A percentile compares a stretch with the other conserved stretches of the same genome.
These are phyloP conservation scores for Hypoxylon sp. DNA, from an alignment of 2,329 filamentous ascomycete species.

Conservation along the genomic window DNA sequence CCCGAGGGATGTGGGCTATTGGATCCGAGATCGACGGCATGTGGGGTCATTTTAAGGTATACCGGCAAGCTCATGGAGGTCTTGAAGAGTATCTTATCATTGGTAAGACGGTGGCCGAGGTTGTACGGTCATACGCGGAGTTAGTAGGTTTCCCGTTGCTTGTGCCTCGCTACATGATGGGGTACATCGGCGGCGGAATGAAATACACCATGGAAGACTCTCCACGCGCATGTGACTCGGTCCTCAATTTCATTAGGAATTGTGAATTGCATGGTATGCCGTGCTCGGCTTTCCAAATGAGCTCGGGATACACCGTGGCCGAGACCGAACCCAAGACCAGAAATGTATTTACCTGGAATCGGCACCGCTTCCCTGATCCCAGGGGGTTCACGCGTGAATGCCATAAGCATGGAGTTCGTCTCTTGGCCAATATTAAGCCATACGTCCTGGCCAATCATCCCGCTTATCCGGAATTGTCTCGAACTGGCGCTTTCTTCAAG, in stretches of 20 bases:
- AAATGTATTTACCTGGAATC: conserved; percentile 81
- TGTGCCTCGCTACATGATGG: conserved; percentile 80
- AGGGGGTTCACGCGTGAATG: conserved; percentile 74
- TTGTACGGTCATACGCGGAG: conserved; percentile 76
- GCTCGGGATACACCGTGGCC: conserved; percentile 78
- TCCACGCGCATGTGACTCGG: conserved; percentile 69
- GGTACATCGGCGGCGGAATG: conserved; percentile 77
- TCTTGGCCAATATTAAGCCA: conserved; percentile 81
- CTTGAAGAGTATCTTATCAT: conserved; percentile 80
- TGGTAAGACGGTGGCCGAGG: conserved; percentile 75
- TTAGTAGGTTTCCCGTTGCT: conserved; percentile 77
- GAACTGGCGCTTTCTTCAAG: conserved; percentile 73
- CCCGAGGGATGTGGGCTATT: conserved; percentile 74
- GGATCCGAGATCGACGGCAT: conserved; percentile 82
- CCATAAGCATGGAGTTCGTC: conserved; percentile 74
- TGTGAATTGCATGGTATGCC: conserved; percentile 76
- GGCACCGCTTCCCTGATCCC: conserved; percentile 78
- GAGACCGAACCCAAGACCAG: conserved; percentile 77
- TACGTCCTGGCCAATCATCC: conserved; percentile 79
- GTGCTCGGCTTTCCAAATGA: conserved; percentile 80
- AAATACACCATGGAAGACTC: conserved; percentile 67
- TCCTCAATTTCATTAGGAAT: conserved; percentile 73
- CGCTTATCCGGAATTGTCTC: conserved; percentile 73
- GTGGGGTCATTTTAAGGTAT: conserved; percentile 82
- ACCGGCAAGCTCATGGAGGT: conserved; percentile 79